Evolutionary conservation across 139 green algal species (phyloP).

Genomic region (Chlorella ohadii): DNA sequence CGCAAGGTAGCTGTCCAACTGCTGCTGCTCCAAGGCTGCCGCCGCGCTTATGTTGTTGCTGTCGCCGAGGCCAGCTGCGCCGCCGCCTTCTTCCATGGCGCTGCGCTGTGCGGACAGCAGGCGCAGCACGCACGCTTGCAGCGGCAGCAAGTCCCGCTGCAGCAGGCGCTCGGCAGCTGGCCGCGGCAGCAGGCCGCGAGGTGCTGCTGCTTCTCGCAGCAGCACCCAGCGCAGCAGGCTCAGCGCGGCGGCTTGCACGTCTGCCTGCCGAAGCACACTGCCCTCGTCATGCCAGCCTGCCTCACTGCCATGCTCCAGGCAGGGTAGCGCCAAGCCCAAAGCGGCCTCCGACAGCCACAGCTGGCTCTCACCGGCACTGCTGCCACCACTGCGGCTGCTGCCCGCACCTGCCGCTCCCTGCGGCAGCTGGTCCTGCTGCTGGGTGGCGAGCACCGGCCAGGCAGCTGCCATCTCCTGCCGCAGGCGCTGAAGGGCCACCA

Average conservation of each 20-base stretch:
- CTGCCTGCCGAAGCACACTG: slow-evolving; percentile 1
- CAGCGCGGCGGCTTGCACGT: slow-evolving; percentile 32
- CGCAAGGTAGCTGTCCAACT: slow-evolving; percentile 23
- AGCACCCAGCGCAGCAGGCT: slow-evolving; percentile 45
- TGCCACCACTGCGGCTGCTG: background rate
- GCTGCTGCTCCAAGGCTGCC: background rate
- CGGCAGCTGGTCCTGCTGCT: background rate
- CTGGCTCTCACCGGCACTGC: background rate
- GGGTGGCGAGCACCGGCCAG: background rate
- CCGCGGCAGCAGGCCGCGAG: background rate
- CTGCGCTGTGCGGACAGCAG: background rate
- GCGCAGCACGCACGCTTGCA: background rate
- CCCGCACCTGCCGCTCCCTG: background rate
- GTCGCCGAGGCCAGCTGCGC: background rate
- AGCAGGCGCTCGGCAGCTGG: background rate
- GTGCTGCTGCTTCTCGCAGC: slow-evolving; percentile 24
- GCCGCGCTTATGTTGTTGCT: background rate
- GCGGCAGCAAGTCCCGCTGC: slow-evolving; percentile 17
- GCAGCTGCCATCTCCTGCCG: slow-evolving; percentile 36
- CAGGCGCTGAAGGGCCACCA: slow-evolving; percentile 37
- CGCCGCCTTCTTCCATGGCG: background rate
- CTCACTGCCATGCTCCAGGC: slow-evolving; percentile 4
- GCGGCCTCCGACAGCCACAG: background rate
- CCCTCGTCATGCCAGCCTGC: slow-evolving; percentile 28
- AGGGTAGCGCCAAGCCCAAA: slow-evolving; percentile 6